A percentile compares a stretch with the other conserved stretches of the same genome.
Conservation (phyloP, 2,329 filamentous ascomycete genomes). For the Monilinia vaccinii-corymbosi region DNA sequence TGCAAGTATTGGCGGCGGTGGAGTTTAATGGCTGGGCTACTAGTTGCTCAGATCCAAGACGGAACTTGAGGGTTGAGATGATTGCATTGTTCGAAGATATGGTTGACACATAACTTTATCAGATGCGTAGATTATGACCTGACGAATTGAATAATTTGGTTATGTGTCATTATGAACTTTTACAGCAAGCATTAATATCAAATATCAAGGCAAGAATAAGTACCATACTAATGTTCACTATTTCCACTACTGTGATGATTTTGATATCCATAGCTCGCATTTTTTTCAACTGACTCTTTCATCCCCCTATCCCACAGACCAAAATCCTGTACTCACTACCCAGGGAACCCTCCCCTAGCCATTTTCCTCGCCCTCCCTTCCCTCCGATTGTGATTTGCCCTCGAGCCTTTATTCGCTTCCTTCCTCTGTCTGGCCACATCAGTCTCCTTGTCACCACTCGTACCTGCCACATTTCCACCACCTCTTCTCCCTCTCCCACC, state of each 20-base stretch:
- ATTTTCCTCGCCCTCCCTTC: slow-evolving; percentile 60
- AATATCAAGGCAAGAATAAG: neutral
- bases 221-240: neutral
- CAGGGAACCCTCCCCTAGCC: slow-evolving; percentile 42
- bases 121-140: neutral
- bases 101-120: neutral
- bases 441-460: slow-evolving; percentile 60
- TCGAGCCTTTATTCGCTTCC: slow-evolving; percentile 71
- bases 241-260: neutral
- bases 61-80: neutral
- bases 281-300: neutral
- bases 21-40: neutral
- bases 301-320: neutral
- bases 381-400: slow-evolving; percentile 79
- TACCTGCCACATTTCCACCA: slow-evolving; percentile 54
- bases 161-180: neutral
- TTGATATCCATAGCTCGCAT: neutral
- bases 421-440: slow-evolving; percentile 65
- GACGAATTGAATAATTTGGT: neutral
- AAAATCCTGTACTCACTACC: slow-evolving; percentile 10
- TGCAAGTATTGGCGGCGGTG: neutral
- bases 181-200: neutral
- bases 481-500: slow-evolving; percentile 42
- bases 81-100: neutral
- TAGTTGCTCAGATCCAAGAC: neutral